Evolutionary conservation across 1,284 basidiomycete species (phyloP).

Genomic region (Volvariella surrecta): DNA sequence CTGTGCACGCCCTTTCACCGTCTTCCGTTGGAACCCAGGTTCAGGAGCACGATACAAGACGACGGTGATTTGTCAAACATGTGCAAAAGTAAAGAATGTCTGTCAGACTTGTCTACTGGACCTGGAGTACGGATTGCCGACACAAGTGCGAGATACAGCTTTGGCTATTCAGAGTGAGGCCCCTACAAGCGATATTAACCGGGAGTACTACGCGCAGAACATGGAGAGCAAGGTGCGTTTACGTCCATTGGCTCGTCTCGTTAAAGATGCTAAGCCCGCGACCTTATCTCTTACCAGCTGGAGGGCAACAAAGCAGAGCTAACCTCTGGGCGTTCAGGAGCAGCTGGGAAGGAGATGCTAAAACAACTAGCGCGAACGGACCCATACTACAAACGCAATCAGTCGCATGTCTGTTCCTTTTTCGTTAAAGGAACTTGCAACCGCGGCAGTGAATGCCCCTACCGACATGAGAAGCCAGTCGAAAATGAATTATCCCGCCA

Average conservation of each 20-base stretch:
- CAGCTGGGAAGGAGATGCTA: constrained; percentile 91
- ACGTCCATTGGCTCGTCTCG: not conserved
- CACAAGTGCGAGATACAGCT: constrained; percentile 96
- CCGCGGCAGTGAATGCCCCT: constrained; percentile 89
- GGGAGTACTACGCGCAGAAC: constrained; percentile 97
- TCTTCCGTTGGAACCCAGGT: constrained; percentile 98
- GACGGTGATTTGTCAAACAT: constrained; percentile 98
- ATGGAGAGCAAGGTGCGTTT: constrained; percentile 77
- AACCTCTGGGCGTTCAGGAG: constrained; percentile 60
- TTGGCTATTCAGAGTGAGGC: constrained; percentile 82
- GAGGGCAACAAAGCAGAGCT: constrained; percentile 60
- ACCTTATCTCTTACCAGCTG: constrained; percentile 31
- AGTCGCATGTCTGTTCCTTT: constrained; percentile 93
- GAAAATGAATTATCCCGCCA: constrained; percentile 84
- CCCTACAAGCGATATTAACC: constrained; percentile 93
- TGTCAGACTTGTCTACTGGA: constrained; percentile 98
- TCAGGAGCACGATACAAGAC: constrained; percentile 91
- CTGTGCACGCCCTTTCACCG: constrained; percentile 92
- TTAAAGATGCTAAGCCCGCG: not conserved
- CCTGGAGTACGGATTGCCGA: constrained; percentile 92
- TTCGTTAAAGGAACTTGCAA: constrained; percentile 94
- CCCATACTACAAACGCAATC: constrained; percentile 94
- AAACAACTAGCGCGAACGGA: constrained; percentile 91
- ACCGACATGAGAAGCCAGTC: constrained; percentile 85
- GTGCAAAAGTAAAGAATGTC: constrained; percentile 97